Base-by-base conservation (phyloP, 129 eudicot species). In the Glebionis coronaria region DNA sequence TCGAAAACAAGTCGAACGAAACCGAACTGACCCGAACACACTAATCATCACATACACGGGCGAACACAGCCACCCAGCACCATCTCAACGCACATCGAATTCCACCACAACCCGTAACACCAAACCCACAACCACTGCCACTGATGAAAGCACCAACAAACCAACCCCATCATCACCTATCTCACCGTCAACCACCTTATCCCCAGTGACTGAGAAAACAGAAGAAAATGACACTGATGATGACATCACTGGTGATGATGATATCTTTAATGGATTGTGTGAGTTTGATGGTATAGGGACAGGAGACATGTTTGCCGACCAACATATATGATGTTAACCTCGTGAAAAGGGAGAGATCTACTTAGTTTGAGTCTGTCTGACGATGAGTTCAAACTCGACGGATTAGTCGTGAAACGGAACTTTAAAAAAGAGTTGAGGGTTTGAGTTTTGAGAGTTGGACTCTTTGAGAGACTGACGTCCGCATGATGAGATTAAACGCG, bases 1-100 rank as follows among this genome's bases (percentile, higher is more conserved):
- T 73, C 86, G 99, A 52, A 93, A 89, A 81, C 99, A 93, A 86
- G 97, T 93, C 77, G 99, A 93, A 87, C 73, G 97, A n/a, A 84
- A 89, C 69, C 81, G 95, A 83, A 81, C 99, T 78, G 95, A 93
- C 84, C 97, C 99, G 69, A 83, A 68, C 18, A 93, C 84, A 92
- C 79, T 88, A 62, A 84, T 89, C 38, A 80, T 93, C 49, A 86
- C 97, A 5, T 93, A 89, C 70, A 93, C 99, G 38, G 83, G 80
- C 20, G 97, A 93, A 60, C 97, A 93, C 83, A 93, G 72, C 82
- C 97, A 93, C 83, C 97, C 95, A 0, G 75, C 82, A 71, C 99
- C 99, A 2, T 81, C 88, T 8, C 95, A 86, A 80, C 84, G 95
- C 78, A 88, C 84, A 79, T 86, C 97, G 0, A 83, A 82, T 75